Base-by-base conservation (phyloP, 2,329 filamentous ascomycete genomes). In the Claviceps humidiphila region DNA sequence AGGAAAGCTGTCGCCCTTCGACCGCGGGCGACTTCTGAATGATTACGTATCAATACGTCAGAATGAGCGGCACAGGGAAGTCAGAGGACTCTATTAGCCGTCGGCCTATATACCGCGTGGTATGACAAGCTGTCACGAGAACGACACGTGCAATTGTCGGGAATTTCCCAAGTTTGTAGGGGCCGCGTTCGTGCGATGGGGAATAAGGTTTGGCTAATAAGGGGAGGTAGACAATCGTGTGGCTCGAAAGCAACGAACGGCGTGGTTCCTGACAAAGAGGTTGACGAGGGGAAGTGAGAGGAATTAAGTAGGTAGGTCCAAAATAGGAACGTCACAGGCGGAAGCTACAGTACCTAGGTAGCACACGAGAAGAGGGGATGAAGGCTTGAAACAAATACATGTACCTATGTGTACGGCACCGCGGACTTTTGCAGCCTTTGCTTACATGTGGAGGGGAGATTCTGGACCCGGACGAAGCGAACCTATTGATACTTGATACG, bases 71-170 rank as follows among this genome's bases (percentile, higher is more conserved):
- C 17, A 3, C 5, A 17, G 26, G 4, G 8, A 44, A 20, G 13
- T 42, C 17, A 6, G 5, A 41, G 22, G 22, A 44, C 22, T 44
- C 22, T 8, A n/a, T 26, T n/a, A 14, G 42, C 22, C 42, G 13
- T 26, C 16, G 22, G 16, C 20, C 42, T 16, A 22, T 42, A 17
- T 24, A 43, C 14, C 11, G 42, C 5, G 24, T 5, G 14, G 24
- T 43, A 22, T 43, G 11, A n/a, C 40, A 11, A 9, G 24, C 46
- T 40, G 46, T 22, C 47, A 39, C 41, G 22, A 42, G 47, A 42
- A 40, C 20, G n/a, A 42, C 51, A 50, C 42, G 47, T 50, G 51
- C 43, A n/a, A 20, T 14, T n/a, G 40, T 47, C 34, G 42, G 48
- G 17, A 14, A 24, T 5, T 6, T 9, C 39, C n/a, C 17, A 20